These are phyloP conservation scores for Cyberlindnera nakhonratchasimensis DNA, from an alignment of 805 yeast genomes.

Conservation along the genomic window DNA sequence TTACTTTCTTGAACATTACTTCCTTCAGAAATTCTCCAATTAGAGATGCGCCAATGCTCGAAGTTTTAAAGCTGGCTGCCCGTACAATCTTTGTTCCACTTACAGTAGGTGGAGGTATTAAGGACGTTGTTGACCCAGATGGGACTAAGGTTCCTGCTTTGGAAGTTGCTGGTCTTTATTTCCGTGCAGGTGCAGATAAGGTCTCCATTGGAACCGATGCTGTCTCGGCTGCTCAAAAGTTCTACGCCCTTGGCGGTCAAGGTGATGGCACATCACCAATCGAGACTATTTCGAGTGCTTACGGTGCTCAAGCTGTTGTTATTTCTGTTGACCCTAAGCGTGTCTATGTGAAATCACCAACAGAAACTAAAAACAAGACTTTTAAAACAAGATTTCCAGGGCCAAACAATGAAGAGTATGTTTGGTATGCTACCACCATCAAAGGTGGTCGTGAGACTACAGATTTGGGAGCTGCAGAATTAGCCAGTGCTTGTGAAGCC, in stretches of 20 bases:
- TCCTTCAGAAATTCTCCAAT: conserved; percentile 94
- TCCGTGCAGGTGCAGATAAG: conserved; percentile 96
- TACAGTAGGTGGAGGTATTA: conserved; percentile 98
- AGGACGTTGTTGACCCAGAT: conserved; percentile 83
- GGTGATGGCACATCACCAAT: conserved; percentile 82
- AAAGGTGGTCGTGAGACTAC: conserved; percentile 94
- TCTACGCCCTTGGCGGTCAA: conserved; percentile 51
- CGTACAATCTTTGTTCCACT: conserved; percentile 92
- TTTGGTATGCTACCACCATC: conserved; percentile 93
- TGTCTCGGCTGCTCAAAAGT: conserved; percentile 84
- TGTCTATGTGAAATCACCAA: conserved; percentile 64
- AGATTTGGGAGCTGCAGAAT: conserved; percentile 88
- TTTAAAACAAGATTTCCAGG: conserved; percentile 66
- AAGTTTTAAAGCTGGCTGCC: conserved; percentile 78
- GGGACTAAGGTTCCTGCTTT: conserved; percentile 79
- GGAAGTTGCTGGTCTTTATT: conserved; percentile 87
- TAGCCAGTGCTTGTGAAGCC: conserved; percentile 83
- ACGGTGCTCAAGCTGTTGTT: conserved; percentile 97
- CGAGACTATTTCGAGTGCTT: conserved; percentile 86
- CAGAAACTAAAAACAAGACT: conserved; percentile 56
- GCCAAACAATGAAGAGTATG: conserved; percentile 84
- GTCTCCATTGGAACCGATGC: conserved; percentile 98
- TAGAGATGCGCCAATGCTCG: conserved; percentile 92
- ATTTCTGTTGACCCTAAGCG: conserved; percentile 98
- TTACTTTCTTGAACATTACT: conserved; percentile 91